Conservation (phyloP, 2,329 filamentous ascomycete genomes). For the Coniochaeta pulveracea region DNA sequence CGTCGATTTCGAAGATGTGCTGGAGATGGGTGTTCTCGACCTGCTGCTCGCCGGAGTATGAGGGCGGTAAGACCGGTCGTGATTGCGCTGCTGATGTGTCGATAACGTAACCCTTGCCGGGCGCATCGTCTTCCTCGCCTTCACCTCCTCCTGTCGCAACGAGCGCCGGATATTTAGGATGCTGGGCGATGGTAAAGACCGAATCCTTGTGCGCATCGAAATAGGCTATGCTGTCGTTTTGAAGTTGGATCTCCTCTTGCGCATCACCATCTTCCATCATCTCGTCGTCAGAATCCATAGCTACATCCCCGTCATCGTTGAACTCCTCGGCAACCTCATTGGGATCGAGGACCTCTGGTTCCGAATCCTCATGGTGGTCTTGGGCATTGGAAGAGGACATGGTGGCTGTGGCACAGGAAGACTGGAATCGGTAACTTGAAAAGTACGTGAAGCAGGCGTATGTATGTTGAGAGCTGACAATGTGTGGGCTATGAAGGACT, state of each 20-base stretch:
- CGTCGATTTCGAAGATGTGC: constrained; percentile 66
- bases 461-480: too few relatives aligned
- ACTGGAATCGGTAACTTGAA: too few relatives aligned
- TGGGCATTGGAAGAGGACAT: constrained; percentile 10
- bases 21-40: constrained; percentile 43
- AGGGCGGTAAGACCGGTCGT: constrained; percentile 62
- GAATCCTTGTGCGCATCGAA: constrained; percentile 86
- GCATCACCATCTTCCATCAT: constrained; percentile 28
- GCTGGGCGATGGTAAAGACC: constrained; percentile 90
- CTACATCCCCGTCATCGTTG: constrained; percentile 40
- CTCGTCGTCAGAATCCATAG: constrained; percentile 16
- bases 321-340: constrained; percentile 76
- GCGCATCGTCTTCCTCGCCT: constrained; percentile 44
- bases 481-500: too few relatives aligned
- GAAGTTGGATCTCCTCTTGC: constrained; percentile 60
- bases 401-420: too few relatives aligned
- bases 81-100: constrained; percentile 55
- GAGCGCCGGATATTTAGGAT: constrained; percentile 66
- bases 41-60: constrained; percentile 51
- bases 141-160: constrained; percentile 76
- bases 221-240: constrained; percentile 89
- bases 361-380: constrained; percentile 43
- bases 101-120: constrained; percentile 77
- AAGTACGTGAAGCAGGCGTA: too few relatives aligned
- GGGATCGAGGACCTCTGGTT: constrained; percentile 62